Evolutionary conservation across 2,329 filamentous ascomycete species (phyloP).

Genomic region (Penicillium sp.): DNA sequence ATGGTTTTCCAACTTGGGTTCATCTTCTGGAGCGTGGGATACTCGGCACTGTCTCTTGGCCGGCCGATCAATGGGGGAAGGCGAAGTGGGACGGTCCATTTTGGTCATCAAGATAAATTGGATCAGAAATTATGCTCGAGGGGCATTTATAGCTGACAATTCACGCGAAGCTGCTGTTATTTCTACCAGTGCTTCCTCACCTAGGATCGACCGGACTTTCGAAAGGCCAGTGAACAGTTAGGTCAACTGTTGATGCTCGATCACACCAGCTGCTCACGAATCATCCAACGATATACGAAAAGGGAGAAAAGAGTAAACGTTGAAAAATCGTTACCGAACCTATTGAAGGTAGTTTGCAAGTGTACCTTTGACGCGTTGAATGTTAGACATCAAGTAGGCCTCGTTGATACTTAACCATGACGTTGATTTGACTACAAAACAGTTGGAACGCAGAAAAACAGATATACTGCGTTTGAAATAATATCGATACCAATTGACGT

Average conservation of each 20-base stretch:
- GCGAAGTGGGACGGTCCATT: no score
- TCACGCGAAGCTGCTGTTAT: no score
- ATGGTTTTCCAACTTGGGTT: no score
- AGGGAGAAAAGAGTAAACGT: not conserved
- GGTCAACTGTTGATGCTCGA: not conserved
- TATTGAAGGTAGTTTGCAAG: not conserved
- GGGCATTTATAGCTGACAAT: no score
- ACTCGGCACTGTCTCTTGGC: no score
- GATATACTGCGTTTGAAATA: not conserved
- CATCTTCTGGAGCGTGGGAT: no score
- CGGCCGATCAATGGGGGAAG: no score
- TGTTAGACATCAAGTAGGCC: not conserved
- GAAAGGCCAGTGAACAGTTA: not conserved
- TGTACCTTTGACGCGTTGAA: not conserved
- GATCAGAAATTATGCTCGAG: no score
- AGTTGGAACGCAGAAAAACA: not conserved
- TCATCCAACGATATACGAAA: not conserved
- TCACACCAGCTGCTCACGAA: not conserved
- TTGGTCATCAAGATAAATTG: no score
- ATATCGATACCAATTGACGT: not conserved
- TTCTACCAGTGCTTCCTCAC: no score
- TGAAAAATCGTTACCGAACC: not conserved
- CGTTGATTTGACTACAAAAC: not conserved
- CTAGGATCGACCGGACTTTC: not conserved
- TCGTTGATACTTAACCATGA: not conserved